These are phyloP conservation scores for Pelagomonas calceolata DNA, from an alignment of 108 stramenopile species.

Conservation along the genomic window DNA sequence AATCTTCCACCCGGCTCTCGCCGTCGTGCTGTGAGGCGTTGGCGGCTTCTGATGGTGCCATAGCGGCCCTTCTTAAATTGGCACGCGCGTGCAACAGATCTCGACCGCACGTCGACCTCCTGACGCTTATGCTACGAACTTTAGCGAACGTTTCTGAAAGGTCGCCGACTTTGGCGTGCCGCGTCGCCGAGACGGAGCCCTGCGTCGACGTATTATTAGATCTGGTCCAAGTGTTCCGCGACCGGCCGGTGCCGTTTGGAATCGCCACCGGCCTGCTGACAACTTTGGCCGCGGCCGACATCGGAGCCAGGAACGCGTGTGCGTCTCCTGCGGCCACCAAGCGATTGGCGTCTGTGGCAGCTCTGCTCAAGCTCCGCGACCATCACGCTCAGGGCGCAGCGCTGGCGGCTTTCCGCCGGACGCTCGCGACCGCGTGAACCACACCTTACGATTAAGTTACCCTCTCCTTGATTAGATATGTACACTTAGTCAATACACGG, in stretches of 20 bases:
- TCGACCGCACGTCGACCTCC: constrained; percentile 69
- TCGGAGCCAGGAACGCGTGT: not conserved
- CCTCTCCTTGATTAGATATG: no score
- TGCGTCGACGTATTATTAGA: constrained; percentile 55
- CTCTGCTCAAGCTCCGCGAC: no score
- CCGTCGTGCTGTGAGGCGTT: constrained; percentile 56
- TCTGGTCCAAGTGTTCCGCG: constrained; percentile 72
- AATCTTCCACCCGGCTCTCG: constrained; percentile 56
- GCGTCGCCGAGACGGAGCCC: constrained; percentile 32
- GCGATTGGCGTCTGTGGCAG: not conserved
- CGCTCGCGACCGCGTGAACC: no score
- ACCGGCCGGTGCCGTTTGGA: constrained; percentile 55
- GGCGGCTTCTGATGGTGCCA: constrained; percentile 41
- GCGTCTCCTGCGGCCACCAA: not conserved
- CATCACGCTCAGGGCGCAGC: no score
- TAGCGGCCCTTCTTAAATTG: constrained; percentile 50
- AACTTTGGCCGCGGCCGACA: not conserved
- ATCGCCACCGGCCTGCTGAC: constrained; percentile 19
- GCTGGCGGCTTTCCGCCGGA: no score
- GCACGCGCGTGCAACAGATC: constrained; percentile 74
- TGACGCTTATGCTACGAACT: constrained; percentile 50
- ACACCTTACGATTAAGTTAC: no score
- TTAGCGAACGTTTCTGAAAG: constrained; percentile 61
- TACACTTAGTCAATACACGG: no score
- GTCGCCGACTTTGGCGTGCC: constrained; percentile 21